phyloP scores from a whole-genome alignment of 164 flowering plant species.

The Umbellularia californica region DNA sequence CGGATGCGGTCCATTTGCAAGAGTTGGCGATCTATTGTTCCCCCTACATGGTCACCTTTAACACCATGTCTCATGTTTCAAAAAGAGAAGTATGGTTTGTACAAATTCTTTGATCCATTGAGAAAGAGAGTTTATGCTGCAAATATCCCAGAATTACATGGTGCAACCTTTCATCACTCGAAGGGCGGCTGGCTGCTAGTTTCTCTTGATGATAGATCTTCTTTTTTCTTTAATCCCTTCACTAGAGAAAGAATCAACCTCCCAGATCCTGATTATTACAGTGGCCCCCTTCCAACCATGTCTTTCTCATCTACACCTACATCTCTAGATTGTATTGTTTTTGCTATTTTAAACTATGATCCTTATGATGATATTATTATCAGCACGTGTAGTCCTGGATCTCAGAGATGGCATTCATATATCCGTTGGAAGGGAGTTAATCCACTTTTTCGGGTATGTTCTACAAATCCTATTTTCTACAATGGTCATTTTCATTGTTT shows the following conservation, averaged over 20 bases:
- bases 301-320: neutral
- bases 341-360: neutral
- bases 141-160: no score
- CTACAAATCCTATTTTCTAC: slow-evolving; percentile 3
- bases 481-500: slow-evolving; percentile 2
- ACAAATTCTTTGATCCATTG: no score
- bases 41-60: no score
- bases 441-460: neutral
- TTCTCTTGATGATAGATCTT: no score
- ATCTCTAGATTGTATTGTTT: neutral
- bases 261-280: neutral
- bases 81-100: no score
- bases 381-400: neutral
- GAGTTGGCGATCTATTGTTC: no score
- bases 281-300: neutral
- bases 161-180: no score
- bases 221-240: slow-evolving; percentile 9
- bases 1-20: no score
- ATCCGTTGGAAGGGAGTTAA: neutral
- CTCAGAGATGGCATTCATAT: neutral
- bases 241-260: neutral
- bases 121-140: no score
- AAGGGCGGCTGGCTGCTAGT: no score
- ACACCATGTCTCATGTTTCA: no score
- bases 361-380: neutral